Evolutionary conservation across 805 yeast species (phyloP), one percentile per base, ranked within the genome.

Genomic region (Wickerhamomyces chambardii): DNA sequence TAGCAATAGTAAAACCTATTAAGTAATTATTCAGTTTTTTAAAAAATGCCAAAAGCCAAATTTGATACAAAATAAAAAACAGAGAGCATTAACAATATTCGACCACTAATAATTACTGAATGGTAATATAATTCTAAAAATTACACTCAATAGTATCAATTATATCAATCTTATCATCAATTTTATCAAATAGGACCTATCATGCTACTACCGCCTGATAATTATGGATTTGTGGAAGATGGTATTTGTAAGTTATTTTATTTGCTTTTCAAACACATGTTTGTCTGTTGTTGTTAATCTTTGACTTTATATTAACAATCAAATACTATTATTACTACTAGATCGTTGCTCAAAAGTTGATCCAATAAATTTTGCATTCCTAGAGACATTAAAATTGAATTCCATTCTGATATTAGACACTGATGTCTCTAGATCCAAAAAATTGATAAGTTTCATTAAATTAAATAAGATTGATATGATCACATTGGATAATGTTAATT

Each of bases 121-220:
- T n/a, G n/a, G n/a, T n/a, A n/a, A n/a, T n/a, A n/a, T n/a, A n/a
- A n/a, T n/a, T n/a, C n/a, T n/a, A n/a, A n/a, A n/a, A n/a, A n/a
- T n/a, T n/a, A n/a, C n/a, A n/a, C n/a, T n/a, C n/a, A n/a, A n/a
- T n/a, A n/a, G n/a, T n/a, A n/a, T n/a, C n/a, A n/a, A n/a, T n/a
- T n/a, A n/a, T n/a, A n/a, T n/a, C n/a, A n/a, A n/a, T n/a, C n/a
- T n/a, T n/a, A n/a, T n/a, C n/a, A n/a, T n/a, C n/a, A n/a, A n/a
- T n/a, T n/a, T n/a, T n/a, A n/a, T n/a, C n/a, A n/a, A n/a, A n/a
- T n/a, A n/a, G n/a, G n/a, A n/a, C n/a, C n/a, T n/a, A n/a, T n/a
- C n/a, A 86, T 87, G 96, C 65, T 87, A 24, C 84, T 89, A 1
- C 95, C 95, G 2, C 97, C 98, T 1, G 90, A 86, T 33, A 84